Base-by-base conservation (phyloP, 257 asterid genomes). In the Verbascum thapsus region DNA sequence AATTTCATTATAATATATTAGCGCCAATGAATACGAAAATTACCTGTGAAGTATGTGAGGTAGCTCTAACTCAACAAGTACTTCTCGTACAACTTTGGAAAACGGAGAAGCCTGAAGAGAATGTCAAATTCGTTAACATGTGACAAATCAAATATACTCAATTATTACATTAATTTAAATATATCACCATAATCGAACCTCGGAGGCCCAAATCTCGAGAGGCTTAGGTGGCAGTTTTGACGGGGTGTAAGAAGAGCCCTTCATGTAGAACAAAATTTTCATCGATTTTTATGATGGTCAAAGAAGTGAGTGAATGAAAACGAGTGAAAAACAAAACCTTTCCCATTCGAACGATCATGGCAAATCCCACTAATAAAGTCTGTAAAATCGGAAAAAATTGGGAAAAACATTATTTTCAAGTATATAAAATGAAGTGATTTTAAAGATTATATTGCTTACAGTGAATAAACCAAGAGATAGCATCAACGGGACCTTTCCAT, bases 31-130 rank as follows among this genome's bases (percentile, higher is more conserved):
- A 26, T 2, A 26, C 5, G 32, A 26, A 26, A 26, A 26, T 72
- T 65, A 92, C 98, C 96, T 92, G 83, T 72, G 91, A 53, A 80
- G 88, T 79, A 85, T 80, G 81, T 89, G 99, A 74, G 96, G 97
- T 49, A 89, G 87, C 83, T 89, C 97, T 61, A 89, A 69, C 76
- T 92, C 97, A 53, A 89, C 95, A 18, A 92, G 95, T 42, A 71
- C 79, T 83, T 92, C 97, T 5, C 95, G 91, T 1, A 89, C 99
- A 71, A 89, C 83, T 85, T 89, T 89, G 86, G 96, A 87, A 66
- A 92, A 85, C 7, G 99, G 97, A 13, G 97, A 92, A 66, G 90
- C 83, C 99, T 92, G 82, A 40, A 68, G 5, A 45, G 40, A 57
- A 76, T 18, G 48, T 17, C 30, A 16, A 43, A 9, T 56, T 49